phyloP scores from a whole-genome alignment of 169 alveolate species.

The Eimeria zaria region DNA sequence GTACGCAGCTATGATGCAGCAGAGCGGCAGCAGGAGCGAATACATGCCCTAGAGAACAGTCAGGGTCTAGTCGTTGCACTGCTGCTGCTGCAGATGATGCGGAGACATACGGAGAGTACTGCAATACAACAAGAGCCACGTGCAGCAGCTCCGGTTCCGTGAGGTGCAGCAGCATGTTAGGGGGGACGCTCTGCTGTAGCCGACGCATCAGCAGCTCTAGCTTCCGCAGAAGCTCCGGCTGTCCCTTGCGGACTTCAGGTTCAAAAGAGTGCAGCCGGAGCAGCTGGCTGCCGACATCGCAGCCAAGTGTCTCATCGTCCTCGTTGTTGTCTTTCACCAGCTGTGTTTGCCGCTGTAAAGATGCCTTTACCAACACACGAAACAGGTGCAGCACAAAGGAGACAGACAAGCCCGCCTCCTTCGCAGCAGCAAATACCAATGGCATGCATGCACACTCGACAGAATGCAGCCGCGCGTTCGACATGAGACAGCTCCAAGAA shows the following conservation, averaged over 20 bases:
- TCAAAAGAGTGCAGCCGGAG: conserved; percentile 87
- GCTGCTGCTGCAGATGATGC: conserved; percentile 90
- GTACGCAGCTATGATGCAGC: conserved; percentile 93
- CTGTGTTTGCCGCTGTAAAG: conserved; percentile 85
- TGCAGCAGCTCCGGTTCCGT: conserved; percentile 90
- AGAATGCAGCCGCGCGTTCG: conserved; percentile 92
- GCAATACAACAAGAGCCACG: conserved; percentile 90
- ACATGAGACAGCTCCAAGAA: conserved; percentile 93
- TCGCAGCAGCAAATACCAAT: conserved; percentile 88
- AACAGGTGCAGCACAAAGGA: conserved; percentile 87
- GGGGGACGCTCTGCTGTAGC: conserved; percentile 89
- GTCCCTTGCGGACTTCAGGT: conserved; percentile 86
- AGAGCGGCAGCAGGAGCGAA: conserved; percentile 86
- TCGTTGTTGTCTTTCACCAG: not conserved
- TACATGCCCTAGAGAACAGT: conserved; percentile 90
- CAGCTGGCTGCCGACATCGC: conserved; percentile 86
- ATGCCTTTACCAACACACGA: conserved; percentile 86
- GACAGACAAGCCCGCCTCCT: conserved; percentile 85
- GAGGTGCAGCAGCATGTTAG: conserved; percentile 89
- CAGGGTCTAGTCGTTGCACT: conserved; percentile 88
- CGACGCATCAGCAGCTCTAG: conserved; percentile 89
- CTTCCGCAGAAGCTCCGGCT: conserved; percentile 87
- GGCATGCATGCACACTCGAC: conserved; percentile 92
- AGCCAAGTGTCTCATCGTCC: not conserved
- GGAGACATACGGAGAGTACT: conserved; percentile 90